Evolutionary conservation across 495 filamentous ascomycete genomes (phyloP), one percentile per base, ranked within the genome.

Genomic region (Penicillium fimorum): DNA sequence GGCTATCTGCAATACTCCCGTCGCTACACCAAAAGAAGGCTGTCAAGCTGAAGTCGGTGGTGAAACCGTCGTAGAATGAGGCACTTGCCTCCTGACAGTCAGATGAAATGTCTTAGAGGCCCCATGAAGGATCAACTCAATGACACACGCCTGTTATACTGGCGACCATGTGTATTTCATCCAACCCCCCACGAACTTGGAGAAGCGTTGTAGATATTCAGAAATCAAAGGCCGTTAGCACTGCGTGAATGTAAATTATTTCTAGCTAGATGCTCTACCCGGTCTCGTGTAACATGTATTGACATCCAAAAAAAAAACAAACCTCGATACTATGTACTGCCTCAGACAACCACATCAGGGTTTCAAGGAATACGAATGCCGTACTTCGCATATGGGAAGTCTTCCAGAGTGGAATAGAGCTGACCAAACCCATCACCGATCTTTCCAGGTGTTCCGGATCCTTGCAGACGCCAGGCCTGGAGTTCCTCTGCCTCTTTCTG

Each of bases 401-500:
- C 73, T 33, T 85, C 84, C 64, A 96, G 65, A 5, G 76, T 84
- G 22, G 63, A 56, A 47, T 86, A 62, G 56, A 89, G 73, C 57
- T 83, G 81, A 3, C 79, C 89, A 85, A 86, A 91, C 5, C 89
- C 90, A 74, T 96, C 91, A 47, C 80, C 82, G 13, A 87, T 60
- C 65, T 83, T 78, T 0, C 77, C 75, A 9, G 67, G 67, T n/a
- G 53, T 68, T 1, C 71, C 73, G 20, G 65, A 82, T 65, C 67
- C 74, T 46, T 68, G 79, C 71, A 66, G 75, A 68, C 56, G 79
- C 67, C 55, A 80, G 60, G 46, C 76, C 43, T 69, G 61, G 42
- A 75, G 58, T 58, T 74, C 59, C 55, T 78, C 66, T 48, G 75
- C 71, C 64, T 75, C 71, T 58, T 73, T 77, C 57, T 80, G 76